Conservation (phyloP, 2,329 filamentous ascomycete species). For the Ophiostoma himal-ulmi region DNA sequence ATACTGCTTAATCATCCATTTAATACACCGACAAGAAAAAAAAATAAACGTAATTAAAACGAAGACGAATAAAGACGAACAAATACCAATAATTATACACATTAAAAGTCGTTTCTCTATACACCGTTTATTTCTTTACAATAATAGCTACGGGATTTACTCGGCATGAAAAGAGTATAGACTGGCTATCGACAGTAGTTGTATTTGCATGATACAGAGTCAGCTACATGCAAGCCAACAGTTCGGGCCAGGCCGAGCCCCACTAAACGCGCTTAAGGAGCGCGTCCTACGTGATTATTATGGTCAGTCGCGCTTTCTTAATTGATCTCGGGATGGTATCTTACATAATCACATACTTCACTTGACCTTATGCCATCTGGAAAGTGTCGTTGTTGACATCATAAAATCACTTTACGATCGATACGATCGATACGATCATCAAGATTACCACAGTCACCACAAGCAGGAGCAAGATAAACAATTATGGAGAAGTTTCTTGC, state of each 20-base stretch:
- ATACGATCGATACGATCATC: neutral
- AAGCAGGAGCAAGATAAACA: neutral
- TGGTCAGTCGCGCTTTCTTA: neutral
- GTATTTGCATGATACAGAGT: no score
- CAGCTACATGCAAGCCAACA: neutral
- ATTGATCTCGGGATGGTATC: neutral
- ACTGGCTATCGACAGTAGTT: neutral
- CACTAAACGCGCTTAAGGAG: neutral
- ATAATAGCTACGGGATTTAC: slow-evolving; percentile 1
- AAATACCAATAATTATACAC: neutral
- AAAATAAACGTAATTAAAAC: neutral
- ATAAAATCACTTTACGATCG: neutral
- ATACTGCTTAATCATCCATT: no score
- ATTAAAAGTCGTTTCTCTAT: neutral
- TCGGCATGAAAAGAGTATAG: neutral
- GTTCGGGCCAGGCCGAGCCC: neutral
- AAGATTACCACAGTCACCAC: neutral
- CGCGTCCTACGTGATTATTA: neutral
- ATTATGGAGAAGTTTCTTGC: slow-evolving; percentile 1
- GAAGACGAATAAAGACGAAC: neutral
- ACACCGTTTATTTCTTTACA: neutral
- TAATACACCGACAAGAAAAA: no score
- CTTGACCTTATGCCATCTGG: neutral
- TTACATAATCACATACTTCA: neutral
- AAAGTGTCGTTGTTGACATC: neutral